Evolutionary conservation across 306 rosid genomes (phyloP), one percentile per base, ranked within the genome.

Genomic region (Cicer judaicum): DNA sequence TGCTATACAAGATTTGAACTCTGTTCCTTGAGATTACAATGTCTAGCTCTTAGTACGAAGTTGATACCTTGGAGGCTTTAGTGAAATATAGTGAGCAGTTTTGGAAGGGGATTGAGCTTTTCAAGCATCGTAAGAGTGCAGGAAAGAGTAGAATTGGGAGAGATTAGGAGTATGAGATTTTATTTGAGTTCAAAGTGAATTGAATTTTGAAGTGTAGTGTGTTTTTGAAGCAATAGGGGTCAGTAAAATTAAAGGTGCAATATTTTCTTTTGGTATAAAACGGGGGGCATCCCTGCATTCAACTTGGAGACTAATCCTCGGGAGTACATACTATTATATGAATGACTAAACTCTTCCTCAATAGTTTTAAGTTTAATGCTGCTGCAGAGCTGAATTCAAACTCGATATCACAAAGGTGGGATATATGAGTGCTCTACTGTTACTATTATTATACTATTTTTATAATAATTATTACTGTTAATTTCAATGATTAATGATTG

Each of bases 21-120:
- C 5, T 29, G 36, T 29, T 0, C 5, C 36, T 29, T 29, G 36
- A 29, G 36, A 29, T 29, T 29, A 29, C 36, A 29, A 29, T 29
- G 36, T 29, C 36, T 3, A 29, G 36, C 36, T 29, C 34, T 24
- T 24, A 24, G 4, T 2, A 24, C 3, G 4, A 29, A 3, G 5
- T 4, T 29, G 36, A 29, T 5, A 29, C 36, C 36, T 29, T 29
- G 36, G 36, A 29, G 36, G 5, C 36, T 29, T 29, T 3, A 29
- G 36, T 4, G 36, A 29, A 4, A 29, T 29, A 29, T 0, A 29
- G 36, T 8, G 46, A 16, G 61, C 19, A 60, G 10, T 12, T 59
- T 46, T 77, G 16, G 68, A 62, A 8, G 74, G 8, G 77, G 11
- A 24, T 5, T 34, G 66, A 8, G 69, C 5, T 57, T 44, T 59